Base-by-base conservation (phyloP, 306 rosid genomes). In the Cucumis melo region DNA sequence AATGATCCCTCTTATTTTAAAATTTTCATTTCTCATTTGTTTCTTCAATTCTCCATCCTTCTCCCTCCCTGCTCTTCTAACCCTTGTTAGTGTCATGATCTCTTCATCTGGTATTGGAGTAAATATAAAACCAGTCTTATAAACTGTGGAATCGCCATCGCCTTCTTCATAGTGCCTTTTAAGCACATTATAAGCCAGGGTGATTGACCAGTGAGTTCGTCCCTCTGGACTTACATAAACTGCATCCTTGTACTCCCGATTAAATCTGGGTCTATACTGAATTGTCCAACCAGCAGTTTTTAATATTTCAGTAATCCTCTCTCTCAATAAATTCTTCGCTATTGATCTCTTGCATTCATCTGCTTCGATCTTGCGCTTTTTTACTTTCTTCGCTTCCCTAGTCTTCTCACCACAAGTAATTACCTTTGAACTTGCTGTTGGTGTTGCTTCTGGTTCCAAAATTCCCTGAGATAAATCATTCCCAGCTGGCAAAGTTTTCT, bases 181-280 rank as follows among this genome's bases (percentile, higher is more conserved):
- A 50, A 94, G 91, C 84, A 80, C 85, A 4, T 79, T 87, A 83
- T 94, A 94, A 38, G 99, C 99, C 88, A 85, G 82, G 81, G 99
- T 94, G 74, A 90, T 86, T 39, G 99, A 90, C 99, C 98, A 94
- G 83, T 94, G 99, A 79, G 97, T 94, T 64, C 55, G 83, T 62
- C 92, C 88, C 23, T 82, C 91, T 55, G 85, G 90, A 84, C 89
- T 83, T 79, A 94, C 92, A 82, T 92, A 94, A 76, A 94, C 99
- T 10, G 98, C 89, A 83, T 94, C 99, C 4, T 27, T 12, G 83
- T 94, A 94, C 10, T 39, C 68, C 84, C 32, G 85, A 61, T 84
- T 85, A 77, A 42, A 58, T 81, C 99, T 89, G 38, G 89, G 93
- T 85, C 99, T 90, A 76, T 70, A 84, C 50, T 94, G 87, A 73